Evolutionary conservation across 371 early-diverging fungal genomes (phyloP).

Genomic region (Circinella minor): DNA sequence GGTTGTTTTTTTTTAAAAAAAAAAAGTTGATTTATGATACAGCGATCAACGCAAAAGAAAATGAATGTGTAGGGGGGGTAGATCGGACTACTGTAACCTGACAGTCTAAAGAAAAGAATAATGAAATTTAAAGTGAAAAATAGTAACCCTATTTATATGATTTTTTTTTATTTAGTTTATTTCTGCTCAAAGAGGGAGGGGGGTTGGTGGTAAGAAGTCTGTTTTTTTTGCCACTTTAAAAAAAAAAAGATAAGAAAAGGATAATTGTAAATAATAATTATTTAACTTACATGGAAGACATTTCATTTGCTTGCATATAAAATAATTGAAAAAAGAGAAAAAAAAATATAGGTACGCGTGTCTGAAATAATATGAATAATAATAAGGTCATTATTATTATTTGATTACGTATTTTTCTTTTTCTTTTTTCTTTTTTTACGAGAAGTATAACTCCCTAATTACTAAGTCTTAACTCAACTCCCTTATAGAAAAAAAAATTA

Average conservation of each 20-base stretch:
- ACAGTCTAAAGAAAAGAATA: not conserved
- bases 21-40: conserved; percentile 9
- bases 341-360: no score
- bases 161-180: not conserved
- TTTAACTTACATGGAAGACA: conserved; percentile 10
- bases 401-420: no score
- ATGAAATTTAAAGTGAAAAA: not conserved
- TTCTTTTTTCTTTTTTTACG: no score
- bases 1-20: no score
- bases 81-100: conserved; percentile 1
- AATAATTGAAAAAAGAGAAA: no score
- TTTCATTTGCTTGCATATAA: not conserved
- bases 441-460: no score
- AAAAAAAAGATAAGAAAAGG: no score
- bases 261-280: not conserved
- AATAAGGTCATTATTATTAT: no score
- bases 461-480: no score
- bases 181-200: not conserved
- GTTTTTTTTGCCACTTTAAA: no score
- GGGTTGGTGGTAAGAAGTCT: not conserved
- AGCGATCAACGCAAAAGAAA: conserved; percentile 14
- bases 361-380: not conserved
- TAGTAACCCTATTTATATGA: not conserved
- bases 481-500: no score
- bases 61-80: not conserved